phyloP scores from a whole-genome alignment of 495 filamentous ascomycete species.

The Rhypophila decipiens region DNA sequence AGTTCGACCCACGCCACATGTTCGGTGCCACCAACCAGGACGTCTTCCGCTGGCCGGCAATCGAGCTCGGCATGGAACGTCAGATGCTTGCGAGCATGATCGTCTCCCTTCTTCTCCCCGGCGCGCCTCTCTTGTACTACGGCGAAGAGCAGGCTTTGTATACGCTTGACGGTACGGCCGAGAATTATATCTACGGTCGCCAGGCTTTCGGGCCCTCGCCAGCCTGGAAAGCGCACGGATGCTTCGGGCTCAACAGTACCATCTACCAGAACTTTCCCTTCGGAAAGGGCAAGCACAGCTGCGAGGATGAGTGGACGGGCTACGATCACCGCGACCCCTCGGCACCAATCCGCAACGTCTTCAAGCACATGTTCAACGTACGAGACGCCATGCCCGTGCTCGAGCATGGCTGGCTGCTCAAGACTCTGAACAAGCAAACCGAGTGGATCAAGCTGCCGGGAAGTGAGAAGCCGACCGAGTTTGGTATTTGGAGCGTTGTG shows the following conservation, averaged over 20 bases:
- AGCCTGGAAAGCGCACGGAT: slow-evolving; percentile 66
- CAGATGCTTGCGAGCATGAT: slow-evolving; percentile 58
- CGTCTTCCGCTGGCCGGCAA: slow-evolving; percentile 66
- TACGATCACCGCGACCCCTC: slow-evolving; percentile 68
- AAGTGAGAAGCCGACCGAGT: slow-evolving; percentile 52
- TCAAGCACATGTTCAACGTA: slow-evolving; percentile 62
- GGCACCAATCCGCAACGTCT: slow-evolving; percentile 58
- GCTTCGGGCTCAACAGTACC: slow-evolving; percentile 49
- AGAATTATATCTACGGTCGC: slow-evolving; percentile 66
- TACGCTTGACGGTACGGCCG: slow-evolving; percentile 58
- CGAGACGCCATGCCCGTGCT: slow-evolving; percentile 53
- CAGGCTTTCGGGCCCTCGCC: slow-evolving; percentile 59
- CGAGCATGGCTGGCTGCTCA: slow-evolving; percentile 59
- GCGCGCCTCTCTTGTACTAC: slow-evolving; percentile 59
- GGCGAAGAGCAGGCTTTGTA: slow-evolving; percentile 70
- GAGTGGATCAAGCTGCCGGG: slow-evolving; percentile 45
- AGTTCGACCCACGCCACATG: slow-evolving; percentile 66
- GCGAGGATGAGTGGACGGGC: slow-evolving; percentile 50
- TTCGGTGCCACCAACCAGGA: slow-evolving; percentile 68
- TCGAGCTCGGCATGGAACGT: slow-evolving; percentile 57
- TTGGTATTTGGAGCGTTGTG: slow-evolving; percentile 61
- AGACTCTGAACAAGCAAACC: slow-evolving; percentile 56
- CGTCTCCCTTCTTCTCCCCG: slow-evolving; percentile 58
- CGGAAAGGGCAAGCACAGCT: slow-evolving; percentile 48
- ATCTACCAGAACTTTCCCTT: slow-evolving; percentile 59